Evolutionary conservation across 2,329 filamentous ascomycete species (phyloP).

Genomic region (Raffaelea ambrosiae): DNA sequence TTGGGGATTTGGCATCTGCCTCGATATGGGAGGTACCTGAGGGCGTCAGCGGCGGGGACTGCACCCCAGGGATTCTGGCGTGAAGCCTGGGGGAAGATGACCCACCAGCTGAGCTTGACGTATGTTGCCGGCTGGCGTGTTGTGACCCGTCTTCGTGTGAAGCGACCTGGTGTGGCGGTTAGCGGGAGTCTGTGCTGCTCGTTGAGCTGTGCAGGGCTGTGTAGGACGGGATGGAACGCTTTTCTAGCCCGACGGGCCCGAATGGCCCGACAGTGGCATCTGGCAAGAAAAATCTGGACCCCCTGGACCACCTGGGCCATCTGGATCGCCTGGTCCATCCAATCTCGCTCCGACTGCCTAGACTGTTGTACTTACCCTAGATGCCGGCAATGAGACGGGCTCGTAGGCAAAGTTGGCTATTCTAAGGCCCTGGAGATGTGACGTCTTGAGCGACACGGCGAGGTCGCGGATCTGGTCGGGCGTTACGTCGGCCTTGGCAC

Average conservation of each 20-base stretch:
- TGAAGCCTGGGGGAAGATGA: constrained; percentile 59
- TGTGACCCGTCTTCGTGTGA: constrained; percentile 52
- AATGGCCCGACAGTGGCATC: no score
- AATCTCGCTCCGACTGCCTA: no score
- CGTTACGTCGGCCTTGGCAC: constrained; percentile 28
- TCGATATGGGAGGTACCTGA: constrained; percentile 55
- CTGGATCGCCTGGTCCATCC: no score
- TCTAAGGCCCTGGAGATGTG: constrained; percentile 70
- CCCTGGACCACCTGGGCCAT: no score
- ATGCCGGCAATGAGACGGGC: constrained; percentile 77
- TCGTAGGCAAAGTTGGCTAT: constrained; percentile 86
- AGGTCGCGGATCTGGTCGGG: constrained; percentile 58
- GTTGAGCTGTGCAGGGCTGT: neutral
- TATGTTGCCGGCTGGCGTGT: constrained; percentile 55
- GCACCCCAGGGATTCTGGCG: constrained; percentile 61
- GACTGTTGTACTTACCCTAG: constrained; percentile 55
- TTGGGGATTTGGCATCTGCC: constrained; percentile 20
- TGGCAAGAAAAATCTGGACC: no score
- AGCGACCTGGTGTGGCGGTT: constrained; percentile 32
- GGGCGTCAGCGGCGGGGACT: constrained; percentile 84
- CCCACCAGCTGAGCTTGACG: constrained; percentile 52
- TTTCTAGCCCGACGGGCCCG: no score
- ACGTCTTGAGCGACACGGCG: constrained; percentile 62
- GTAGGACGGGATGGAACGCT: no score
- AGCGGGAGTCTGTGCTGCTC: neutral